A percentile compares a stretch with the other conserved stretches of the same genome.
These are phyloP conservation scores for Plasmodium relictum DNA, from an alignment of 169 alveolate species.

Conservation along the genomic window DNA sequence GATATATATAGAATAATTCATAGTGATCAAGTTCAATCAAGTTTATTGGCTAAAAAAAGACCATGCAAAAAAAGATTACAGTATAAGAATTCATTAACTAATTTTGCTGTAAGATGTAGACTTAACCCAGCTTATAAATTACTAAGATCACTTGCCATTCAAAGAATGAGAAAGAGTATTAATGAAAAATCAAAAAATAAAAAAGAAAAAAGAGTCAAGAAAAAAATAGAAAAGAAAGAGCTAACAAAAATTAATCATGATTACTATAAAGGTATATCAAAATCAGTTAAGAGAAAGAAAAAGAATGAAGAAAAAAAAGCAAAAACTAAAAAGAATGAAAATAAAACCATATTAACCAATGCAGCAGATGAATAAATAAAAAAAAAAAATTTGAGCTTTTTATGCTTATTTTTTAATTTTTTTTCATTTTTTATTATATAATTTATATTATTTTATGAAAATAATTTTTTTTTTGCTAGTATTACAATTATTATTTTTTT, in stretches of 20 bases:
- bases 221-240: conserved; percentile 41
- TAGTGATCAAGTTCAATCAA: conserved; percentile 96
- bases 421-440: too few species aligned
- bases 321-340: conserved; percentile 32
- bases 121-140: conserved; percentile 81
- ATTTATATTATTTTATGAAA: too few species aligned
- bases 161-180: conserved; percentile 31
- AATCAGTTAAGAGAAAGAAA: conserved; percentile 41
- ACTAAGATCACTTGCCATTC: conserved; percentile 66
- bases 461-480: too few species aligned
- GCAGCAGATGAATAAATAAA: conserved; percentile 31
- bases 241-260: conserved; percentile 41
- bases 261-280: conserved; percentile 42
- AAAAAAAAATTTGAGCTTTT: too few species aligned
- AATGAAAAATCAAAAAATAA: conserved; percentile 19
- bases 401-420: too few species aligned
- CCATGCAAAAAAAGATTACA: conserved; percentile 78
- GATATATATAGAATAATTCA: conserved; percentile 97
- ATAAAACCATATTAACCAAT: conserved; percentile 13
- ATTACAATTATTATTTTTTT: too few species aligned
- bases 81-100: conserved; percentile 80
- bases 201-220: conserved; percentile 28
- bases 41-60: conserved; percentile 87
- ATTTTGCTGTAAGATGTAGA: conserved; percentile 79
- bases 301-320: conserved; percentile 67